phyloP scores from a whole-genome alignment of 169 alveolate species.

The Pseudocohnilembus persalinus region DNA sequence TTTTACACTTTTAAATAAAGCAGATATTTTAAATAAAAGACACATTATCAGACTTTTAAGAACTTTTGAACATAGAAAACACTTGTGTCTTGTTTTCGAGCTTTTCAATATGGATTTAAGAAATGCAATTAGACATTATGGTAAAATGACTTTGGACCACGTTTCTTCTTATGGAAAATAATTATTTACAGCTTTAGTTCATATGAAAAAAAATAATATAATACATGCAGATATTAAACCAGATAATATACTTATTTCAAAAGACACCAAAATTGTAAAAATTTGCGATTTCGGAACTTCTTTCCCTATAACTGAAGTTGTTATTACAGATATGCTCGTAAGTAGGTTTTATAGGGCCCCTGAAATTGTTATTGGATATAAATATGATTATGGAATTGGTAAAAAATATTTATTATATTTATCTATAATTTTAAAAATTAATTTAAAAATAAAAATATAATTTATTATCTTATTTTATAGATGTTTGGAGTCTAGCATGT shows the following conservation, averaged over 20 bases:
- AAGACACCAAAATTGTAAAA: slow-evolving; percentile 84
- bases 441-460: no score
- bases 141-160: slow-evolving; percentile 54
- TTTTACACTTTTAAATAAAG: slow-evolving; percentile 44
- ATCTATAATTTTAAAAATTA: no score
- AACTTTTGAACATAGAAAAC: slow-evolving; percentile 53
- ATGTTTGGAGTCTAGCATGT: slow-evolving; percentile 96
- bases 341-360: slow-evolving; percentile 98
- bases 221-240: slow-evolving; percentile 93
- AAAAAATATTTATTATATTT: no score
- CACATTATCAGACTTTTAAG: slow-evolving; percentile 57
- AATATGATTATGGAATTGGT: slow-evolving; percentile 71
- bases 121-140: slow-evolving; percentile 60
- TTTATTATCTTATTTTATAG: slow-evolving; percentile 66
- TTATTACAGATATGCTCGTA: slow-evolving; percentile 92
- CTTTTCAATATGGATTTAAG: slow-evolving; percentile 61
- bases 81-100: slow-evolving; percentile 72
- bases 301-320: slow-evolving; percentile 86
- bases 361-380: slow-evolving; percentile 94
- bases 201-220: slow-evolving; percentile 44
- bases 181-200: slow-evolving; percentile 62
- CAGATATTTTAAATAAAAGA: slow-evolving; percentile 57
- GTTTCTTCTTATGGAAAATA: slow-evolving; percentile 63
- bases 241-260: slow-evolving; percentile 93
- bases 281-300: slow-evolving; percentile 98